These are phyloP conservation scores for Kurtzmaniella natalensis DNA, from an alignment of 1,139 yeast genomes.

Conservation along the genomic window DNA sequence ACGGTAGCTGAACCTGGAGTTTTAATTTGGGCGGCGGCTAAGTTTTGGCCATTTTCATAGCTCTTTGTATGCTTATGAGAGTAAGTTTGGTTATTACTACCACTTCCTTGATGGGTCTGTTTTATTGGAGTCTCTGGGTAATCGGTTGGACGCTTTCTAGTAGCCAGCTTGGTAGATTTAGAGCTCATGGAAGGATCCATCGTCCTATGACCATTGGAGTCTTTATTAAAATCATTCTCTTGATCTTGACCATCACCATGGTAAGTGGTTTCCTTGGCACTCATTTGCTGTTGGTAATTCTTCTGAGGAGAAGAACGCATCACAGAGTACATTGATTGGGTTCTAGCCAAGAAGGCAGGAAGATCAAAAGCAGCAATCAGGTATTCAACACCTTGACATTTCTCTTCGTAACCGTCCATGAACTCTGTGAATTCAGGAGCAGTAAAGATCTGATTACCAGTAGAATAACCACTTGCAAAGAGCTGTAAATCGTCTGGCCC, in stretches of 20 bases:
- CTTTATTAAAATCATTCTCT: not conserved
- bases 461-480: conserved; percentile 54
- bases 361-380: conserved; percentile 28
- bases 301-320: conserved; percentile 5
- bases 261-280: not conserved
- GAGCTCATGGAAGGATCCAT: too few species aligned
- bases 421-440: conserved; percentile 47
- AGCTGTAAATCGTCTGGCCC: conserved; percentile 55
- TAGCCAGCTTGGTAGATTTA: conserved; percentile 8
- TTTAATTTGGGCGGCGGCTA: too few species aligned
- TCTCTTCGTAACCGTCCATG: conserved; percentile 33
- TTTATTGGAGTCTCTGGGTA: not conserved
- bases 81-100: not conserved
- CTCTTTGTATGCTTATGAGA: not conserved
- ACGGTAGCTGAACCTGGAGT: conserved; percentile 6
- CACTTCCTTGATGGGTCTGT: not conserved
- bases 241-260: not conserved
- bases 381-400: conserved; percentile 15
- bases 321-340: conserved; percentile 23
- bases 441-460: conserved; percentile 62
- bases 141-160: conserved; percentile 5
- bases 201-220: too few species aligned
- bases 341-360: conserved; percentile 35
- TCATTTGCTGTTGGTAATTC: conserved; percentile 8
- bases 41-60: not conserved